These are phyloP conservation scores for Chrysosporium queenslandicum DNA, from an alignment of 2,329 filamentous ascomycete species.

Conservation along the genomic window DNA sequence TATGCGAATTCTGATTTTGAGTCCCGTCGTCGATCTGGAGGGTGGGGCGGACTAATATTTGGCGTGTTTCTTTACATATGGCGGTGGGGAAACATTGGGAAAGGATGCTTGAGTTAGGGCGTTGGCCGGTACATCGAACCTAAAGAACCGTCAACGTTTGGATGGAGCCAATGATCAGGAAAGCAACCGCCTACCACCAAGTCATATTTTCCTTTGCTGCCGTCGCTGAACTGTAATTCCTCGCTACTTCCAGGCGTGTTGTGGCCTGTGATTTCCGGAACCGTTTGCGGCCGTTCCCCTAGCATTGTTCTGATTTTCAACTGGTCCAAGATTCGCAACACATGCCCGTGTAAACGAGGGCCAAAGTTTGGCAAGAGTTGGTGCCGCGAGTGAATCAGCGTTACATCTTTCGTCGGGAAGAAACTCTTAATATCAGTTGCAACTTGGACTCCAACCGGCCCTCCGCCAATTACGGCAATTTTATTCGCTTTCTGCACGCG, in stretches of 20 bases:
- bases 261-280: too few species aligned
- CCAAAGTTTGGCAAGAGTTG: constrained; percentile 21
- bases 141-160: too few species aligned
- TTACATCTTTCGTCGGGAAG: constrained; percentile 34
- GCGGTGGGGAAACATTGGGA: constrained; percentile 34
- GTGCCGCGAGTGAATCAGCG: constrained; percentile 34
- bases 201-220: constrained; percentile 12
- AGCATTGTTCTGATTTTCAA: constrained; percentile 18
- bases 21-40: constrained; percentile 45
- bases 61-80: constrained; percentile 39
- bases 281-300: constrained; percentile 14
- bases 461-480: constrained; percentile 30
- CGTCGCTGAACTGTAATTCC: too few species aligned
- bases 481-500: constrained; percentile 36
- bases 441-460: constrained; percentile 38
- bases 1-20: constrained; percentile 28
- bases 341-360: constrained; percentile 28
- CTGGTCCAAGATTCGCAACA: constrained; percentile 27
- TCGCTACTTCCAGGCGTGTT: too few species aligned
- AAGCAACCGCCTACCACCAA: constrained; percentile 10
- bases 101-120: constrained; percentile 7
- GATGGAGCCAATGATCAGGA: too few species aligned
- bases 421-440: constrained; percentile 36
- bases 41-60: constrained; percentile 47
- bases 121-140: constrained; percentile 18